phyloP scores from a whole-genome alignment of 805 yeast species.

The Metschnikowia shivogae region DNA sequence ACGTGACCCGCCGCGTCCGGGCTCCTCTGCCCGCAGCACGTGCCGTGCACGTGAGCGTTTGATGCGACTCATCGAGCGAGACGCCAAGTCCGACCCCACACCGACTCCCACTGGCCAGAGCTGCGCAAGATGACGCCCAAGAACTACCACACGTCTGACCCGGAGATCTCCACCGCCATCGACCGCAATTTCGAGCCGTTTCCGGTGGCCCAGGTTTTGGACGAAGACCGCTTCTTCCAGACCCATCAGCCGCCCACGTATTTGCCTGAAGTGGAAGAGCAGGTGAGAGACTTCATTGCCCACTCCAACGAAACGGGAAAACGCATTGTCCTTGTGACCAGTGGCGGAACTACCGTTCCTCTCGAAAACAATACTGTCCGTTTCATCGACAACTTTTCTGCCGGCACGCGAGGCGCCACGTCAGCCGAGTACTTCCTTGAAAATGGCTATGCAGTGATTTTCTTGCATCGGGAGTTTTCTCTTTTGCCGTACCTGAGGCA shows the following conservation, averaged over 20 bases:
- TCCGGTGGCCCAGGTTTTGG: conserved; percentile 68
- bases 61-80: not conserved
- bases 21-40: not conserved
- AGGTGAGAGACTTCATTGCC: conserved; percentile 58
- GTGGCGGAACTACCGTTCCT: conserved; percentile 98
- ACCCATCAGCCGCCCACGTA: conserved; percentile 72
- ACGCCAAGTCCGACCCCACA: not conserved
- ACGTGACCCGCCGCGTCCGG: too few species aligned
- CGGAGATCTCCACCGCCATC: conserved; percentile 68
- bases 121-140: conserved; percentile 5
- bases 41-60: not conserved
- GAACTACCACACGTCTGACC: conserved; percentile 54
- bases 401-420: conserved; percentile 97
- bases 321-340: conserved; percentile 77
- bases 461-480: conserved; percentile 88
- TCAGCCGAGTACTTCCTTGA: conserved; percentile 89
- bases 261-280: conserved; percentile 54
- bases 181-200: conserved; percentile 72
- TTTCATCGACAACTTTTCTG: conserved; percentile 93
- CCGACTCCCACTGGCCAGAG: not conserved
- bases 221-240: conserved; percentile 74
- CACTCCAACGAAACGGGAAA: conserved; percentile 45
- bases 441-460: conserved; percentile 86
- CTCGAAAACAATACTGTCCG: conserved; percentile 94
- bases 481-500: conserved; percentile 90